Evolutionary conservation across 805 yeast species (phyloP).

Genomic region (Candida nitratophila): DNA sequence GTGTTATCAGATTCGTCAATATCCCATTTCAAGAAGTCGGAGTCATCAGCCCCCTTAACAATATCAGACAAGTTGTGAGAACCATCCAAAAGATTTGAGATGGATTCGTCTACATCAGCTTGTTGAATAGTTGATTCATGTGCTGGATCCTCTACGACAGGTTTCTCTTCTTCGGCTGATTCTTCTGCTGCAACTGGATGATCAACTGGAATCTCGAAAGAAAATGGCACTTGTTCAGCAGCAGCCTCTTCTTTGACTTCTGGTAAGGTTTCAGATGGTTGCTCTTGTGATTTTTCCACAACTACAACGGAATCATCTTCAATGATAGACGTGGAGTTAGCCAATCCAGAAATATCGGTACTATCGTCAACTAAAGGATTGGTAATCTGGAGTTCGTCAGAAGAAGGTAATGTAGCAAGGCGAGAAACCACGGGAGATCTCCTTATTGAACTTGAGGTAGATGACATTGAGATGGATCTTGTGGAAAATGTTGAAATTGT

Average conservation of each 20-base stretch:
- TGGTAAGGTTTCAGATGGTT: too few species aligned
- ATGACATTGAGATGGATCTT: neutral
- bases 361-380: constrained; percentile 18
- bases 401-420: neutral
- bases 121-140: neutral
- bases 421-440: neutral
- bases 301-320: neutral
- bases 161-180: neutral
- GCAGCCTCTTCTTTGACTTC: neutral
- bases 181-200: neutral
- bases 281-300: too few species aligned
- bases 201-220: neutral
- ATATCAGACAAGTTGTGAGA: constrained; percentile 20
- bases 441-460: neutral
- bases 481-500: constrained; percentile 1
- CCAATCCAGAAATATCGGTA: constrained; percentile 2
- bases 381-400: constrained; percentile 8
- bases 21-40: constrained; percentile 33
- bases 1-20: constrained; percentile 1
- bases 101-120: neutral
- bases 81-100: constrained; percentile 1
- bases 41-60: constrained; percentile 33
- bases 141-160: neutral
- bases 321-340: neutral
- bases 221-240: too few species aligned